Evolutionary conservation across 805 yeast genomes (phyloP).

Genomic region (Ogataea dorogensis): DNA sequence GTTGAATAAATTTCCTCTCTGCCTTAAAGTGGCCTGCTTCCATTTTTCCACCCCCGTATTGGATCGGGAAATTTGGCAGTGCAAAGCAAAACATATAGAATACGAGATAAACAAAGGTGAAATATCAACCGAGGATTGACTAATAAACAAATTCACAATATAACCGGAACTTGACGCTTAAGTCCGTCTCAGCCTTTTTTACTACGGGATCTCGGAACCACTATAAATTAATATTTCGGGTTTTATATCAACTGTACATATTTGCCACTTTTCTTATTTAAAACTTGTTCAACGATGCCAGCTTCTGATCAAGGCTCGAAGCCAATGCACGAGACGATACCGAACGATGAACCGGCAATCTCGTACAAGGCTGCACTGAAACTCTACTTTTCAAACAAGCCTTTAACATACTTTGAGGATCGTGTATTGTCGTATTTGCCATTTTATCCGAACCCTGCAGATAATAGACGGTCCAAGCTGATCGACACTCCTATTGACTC

Average conservation of each 20-base stretch:
- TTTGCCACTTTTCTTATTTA: too few relatives aligned
- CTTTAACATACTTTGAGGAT: constrained; percentile 33
- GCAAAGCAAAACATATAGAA: background rate
- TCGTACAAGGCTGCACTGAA: constrained; percentile 25
- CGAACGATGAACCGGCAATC: background rate
- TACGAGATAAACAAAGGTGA: too few relatives aligned
- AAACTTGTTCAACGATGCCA: too few relatives aligned
- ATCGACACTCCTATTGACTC: constrained; percentile 55
- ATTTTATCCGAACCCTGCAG: constrained; percentile 55
- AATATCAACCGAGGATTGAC: too few relatives aligned
- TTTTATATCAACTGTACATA: background rate
- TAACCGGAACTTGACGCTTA: too few relatives aligned
- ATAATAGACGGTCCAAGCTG: constrained; percentile 42
- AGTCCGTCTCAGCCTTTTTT: background rate
- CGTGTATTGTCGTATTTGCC: constrained; percentile 56
- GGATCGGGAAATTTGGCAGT: constrained; percentile 7
- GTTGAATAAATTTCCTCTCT: constrained; percentile 1
- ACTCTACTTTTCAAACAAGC: constrained; percentile 27
- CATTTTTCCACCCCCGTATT: constrained; percentile 4
- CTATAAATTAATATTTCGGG: background rate
- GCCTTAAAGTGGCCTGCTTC: constrained; percentile 11
- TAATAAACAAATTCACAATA: too few relatives aligned
- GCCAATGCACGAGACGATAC: too few relatives aligned
- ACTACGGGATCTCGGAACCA: constrained; percentile 1
- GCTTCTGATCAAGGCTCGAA: too few relatives aligned